Evolutionary conservation across 1,284 basidiomycete genomes (phyloP), one percentile per base, ranked within the genome.

Genomic region (Trichosporon inkin): DNA sequence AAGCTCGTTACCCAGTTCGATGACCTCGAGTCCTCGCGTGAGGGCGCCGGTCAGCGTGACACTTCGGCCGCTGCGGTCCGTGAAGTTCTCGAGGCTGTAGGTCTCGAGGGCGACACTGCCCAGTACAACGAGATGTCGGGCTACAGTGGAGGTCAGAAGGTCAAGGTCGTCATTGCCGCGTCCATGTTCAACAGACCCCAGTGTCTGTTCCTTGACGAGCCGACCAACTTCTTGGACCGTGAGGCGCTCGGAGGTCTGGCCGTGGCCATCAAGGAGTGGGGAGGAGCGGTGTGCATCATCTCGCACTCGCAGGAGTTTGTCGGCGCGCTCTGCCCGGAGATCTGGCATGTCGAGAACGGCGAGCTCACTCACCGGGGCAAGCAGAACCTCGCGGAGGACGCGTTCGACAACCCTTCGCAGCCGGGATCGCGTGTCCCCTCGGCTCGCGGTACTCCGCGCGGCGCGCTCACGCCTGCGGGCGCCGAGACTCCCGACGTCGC

Each of bases 71-170:
- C 87, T 69, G 81, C 90, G 47, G 88, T 96, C 55, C 84, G 92
- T 68, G 91, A 92, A 79, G 89, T 92, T 71, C 82, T 94, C 59
- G 92, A 92, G 79, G 92, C 94, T 68, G 92, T 99, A 62, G 95
- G 95, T 55, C 83, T 99, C 53, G 92, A 98, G 79, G 95, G 93
- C 51, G 91, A 96, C 80, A 96, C 95, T 68, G 93, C 93, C 6
- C 92, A 95, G 78, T 96, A 96, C 80, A 95, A 96, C 76, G 93
- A 96, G 79, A 92, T 96, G 73, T 85, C 86, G 53, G 93, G 92
- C 37, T 80, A 93, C 56, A 92, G 89, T 20, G 92, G 91, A 77
- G 90, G 93, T 61, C 94, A 98, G 77, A 98, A 98, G 81, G 96
- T 98, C 80, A 98, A 98, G 81, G 85, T 96, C 51, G 92, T 95